Evolutionary conservation across 192 early-diverging fungal genomes (phyloP), one percentile per base, ranked within the genome.

Genomic region (Piromyces finnis): DNA sequence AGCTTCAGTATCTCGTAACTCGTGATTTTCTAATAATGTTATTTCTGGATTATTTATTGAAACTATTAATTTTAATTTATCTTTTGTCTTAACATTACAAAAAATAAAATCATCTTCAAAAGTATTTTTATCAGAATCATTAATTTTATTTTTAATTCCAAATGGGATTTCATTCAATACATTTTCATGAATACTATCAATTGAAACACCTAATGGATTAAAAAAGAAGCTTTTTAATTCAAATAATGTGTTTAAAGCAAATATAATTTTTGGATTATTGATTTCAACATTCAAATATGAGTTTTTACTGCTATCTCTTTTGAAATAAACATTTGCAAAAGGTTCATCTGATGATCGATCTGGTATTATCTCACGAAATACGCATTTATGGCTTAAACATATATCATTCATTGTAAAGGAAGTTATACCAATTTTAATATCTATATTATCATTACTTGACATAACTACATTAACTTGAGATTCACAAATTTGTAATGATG

Each of bases 1-100:
- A 16, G 98, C 97, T 81, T 99, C 96, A 0, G 95, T 94, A 29
- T 88, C n/a, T 7, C n/a, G 6, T 68, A n/a, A 68, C n/a, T 68
- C 51, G 22, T 68, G 26, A 68, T 68, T 68, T 68, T 68, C 51
- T 68, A 68, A 68, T n/a, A 68, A 68, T 68, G 22, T 68, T 68
- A 68, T 68, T n/a, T 68, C 51, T 68, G 51, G 51, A 68, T 68
- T 68, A 68, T 68, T 68, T 7, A 68, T 18, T 9, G 26, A 68
- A 68, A 68, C 11, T n/a, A 26, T 7, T 9, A 68, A 27, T n/a
- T n/a, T 68, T 7, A 68, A n/a, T n/a, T 68, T 68, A 9, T 68
- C 51, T 17, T 68, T 68, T 9, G 2, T 68, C 5, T 26, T n/a
- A 9, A 68, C 11, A 27, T 68, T 68, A 68, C n/a, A n/a, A 27